Percentiles rank a stretch among this genome's conserved stretches.
Conservation (phyloP, 768 basidiomycete species). For the Tricholoma hemisulphureum region DNA sequence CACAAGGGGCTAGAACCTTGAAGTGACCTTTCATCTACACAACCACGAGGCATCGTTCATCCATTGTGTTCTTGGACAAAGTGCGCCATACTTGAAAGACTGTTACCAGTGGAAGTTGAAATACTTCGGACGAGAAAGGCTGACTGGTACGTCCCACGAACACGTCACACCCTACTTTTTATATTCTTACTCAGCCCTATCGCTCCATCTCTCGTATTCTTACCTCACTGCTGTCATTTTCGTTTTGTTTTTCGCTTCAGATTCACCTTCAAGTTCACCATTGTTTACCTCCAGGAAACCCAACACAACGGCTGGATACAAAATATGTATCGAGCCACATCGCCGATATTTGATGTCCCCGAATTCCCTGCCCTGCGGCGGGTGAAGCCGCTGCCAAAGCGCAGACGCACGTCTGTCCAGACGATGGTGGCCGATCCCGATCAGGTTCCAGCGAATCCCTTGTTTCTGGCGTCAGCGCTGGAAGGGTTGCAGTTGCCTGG, state of each 20-base stretch:
- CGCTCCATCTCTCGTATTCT: not conserved
- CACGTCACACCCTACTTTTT: conserved; percentile 17
- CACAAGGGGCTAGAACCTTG: not conserved
- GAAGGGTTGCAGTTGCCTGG: conserved; percentile 31
- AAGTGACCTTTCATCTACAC: not conserved
- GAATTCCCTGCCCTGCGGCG: conserved; percentile 62
- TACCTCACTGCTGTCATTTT: conserved; percentile 2
- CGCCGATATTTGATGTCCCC: conserved; percentile 63
- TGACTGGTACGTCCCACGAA: conserved; percentile 6
- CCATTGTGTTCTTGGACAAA: not conserved
- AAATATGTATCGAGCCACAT: conserved; percentile 52
- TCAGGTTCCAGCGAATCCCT: not conserved
- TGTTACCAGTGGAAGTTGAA: not conserved
- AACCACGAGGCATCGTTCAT: not conserved
- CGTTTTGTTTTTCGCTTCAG: not conserved
- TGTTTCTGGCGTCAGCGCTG: conserved; percentile 4
- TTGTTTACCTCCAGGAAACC: not conserved
- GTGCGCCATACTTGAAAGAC: not conserved
- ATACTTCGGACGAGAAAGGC: not conserved
- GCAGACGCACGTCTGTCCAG: conserved; percentile 52
- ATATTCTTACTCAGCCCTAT: conserved; percentile 10
- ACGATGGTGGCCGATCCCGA: conserved; percentile 3
- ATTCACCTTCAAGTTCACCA: conserved; percentile 5
- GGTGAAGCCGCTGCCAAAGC: conserved; percentile 78
- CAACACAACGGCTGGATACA: conserved; percentile 4